phyloP scores from a whole-genome alignment of 306 rosid species.

The Rubus parviflorus region DNA sequence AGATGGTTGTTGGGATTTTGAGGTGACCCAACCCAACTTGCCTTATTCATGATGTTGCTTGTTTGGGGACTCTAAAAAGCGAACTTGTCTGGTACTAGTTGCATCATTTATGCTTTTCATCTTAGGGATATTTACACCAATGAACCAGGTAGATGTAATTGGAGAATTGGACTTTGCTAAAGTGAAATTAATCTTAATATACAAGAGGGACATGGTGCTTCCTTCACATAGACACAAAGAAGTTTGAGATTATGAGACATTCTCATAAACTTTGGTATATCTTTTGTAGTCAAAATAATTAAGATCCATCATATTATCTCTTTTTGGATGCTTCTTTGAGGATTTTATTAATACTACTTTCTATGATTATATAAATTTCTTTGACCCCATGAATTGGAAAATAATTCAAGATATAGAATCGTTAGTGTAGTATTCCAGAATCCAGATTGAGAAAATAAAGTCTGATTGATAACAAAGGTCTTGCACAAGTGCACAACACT shows the following conservation, averaged over 20 bases:
- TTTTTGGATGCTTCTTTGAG: slow-evolving; percentile 33
- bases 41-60: background rate
- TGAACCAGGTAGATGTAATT: slow-evolving; percentile 12
- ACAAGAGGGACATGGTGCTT: slow-evolving; percentile 37
- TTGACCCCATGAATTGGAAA: background rate
- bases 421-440: background rate
- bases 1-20: background rate
- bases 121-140: background rate
- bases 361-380: background rate
- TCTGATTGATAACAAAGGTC: background rate
- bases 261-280: slow-evolving; percentile 23
- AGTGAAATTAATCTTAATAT: slow-evolving; percentile 35
- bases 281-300: slow-evolving; percentile 26
- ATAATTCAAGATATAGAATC: background rate
- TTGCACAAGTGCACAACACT: too few relatives aligned
- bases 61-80: slow-evolving; percentile 17
- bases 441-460: background rate
- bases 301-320: slow-evolving; percentile 18
- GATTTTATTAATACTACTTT: background rate
- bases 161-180: slow-evolving; percentile 22
- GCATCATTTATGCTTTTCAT: slow-evolving; percentile 24
- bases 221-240: slow-evolving; percentile 54
- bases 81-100: background rate
- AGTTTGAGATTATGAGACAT: slow-evolving; percentile 46
- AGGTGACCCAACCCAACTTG: slow-evolving; percentile 9